These are phyloP conservation scores for Trichoderma gracile DNA, from an alignment of 2,329 filamentous ascomycete species.

Conservation along the genomic window DNA sequence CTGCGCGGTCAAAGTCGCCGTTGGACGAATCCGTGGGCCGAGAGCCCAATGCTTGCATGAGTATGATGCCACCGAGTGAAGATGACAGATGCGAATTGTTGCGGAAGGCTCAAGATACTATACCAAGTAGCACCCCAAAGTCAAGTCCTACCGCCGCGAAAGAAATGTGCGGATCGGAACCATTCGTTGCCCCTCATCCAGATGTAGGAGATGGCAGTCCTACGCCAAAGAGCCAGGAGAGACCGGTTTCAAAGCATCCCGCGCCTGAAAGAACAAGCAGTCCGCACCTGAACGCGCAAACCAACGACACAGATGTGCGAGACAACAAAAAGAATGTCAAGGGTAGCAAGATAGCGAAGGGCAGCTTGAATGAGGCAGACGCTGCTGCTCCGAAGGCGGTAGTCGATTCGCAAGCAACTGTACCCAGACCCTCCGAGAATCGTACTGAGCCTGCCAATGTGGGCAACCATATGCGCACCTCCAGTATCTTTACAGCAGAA, in stretches of 20 bases:
- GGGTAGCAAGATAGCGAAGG: background rate
- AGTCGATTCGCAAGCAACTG: background rate
- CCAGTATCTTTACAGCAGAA: conserved; percentile 34
- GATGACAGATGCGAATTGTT: conserved; percentile 14
- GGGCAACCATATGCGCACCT: too few species aligned
- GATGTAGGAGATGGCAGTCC: background rate
- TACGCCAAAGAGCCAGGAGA: background rate
- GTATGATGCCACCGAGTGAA: conserved; percentile 23
- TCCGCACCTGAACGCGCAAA: background rate
- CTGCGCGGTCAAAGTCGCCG: conserved; percentile 35
- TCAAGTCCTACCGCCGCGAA: background rate
- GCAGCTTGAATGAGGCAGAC: background rate
- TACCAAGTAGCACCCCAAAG: conserved; percentile 23
- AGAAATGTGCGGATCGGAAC: background rate
- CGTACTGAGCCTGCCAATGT: too few species aligned
- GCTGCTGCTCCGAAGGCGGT: background rate
- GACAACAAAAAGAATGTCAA: too few species aligned
- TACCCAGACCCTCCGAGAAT: background rate
- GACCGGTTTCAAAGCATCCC: background rate
- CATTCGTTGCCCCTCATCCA: background rate
- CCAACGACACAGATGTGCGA: too few species aligned
- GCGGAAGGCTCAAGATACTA: conserved; percentile 29
- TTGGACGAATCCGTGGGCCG: conserved; percentile 33
- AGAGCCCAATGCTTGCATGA: background rate
- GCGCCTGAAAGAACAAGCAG: background rate